Evolutionary conservation across 202 grass and related monocot genomes (phyloP).

Genomic region (Carex arenaria): DNA sequence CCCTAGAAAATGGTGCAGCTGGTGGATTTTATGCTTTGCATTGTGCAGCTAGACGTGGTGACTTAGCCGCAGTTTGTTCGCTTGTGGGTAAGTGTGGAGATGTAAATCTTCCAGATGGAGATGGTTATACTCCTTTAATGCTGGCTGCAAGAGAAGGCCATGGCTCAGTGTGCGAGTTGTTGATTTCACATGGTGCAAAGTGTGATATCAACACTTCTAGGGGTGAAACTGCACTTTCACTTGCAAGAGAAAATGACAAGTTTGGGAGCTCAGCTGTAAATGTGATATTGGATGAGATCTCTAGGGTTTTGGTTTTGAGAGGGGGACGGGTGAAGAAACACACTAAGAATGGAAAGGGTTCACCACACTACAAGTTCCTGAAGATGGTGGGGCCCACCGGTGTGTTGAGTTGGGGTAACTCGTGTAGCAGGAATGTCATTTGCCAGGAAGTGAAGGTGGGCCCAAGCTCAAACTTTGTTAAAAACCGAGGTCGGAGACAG

Average conservation of each 20-base stretch:
- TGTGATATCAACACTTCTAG: slow-evolving; percentile 38
- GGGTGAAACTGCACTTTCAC: slow-evolving; percentile 81
- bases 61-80: slow-evolving; percentile 45
- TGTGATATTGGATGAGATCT: slow-evolving; percentile 79
- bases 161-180: slow-evolving; percentile 48
- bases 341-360: slow-evolving; percentile 72
- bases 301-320: slow-evolving; percentile 43
- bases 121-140: slow-evolving; percentile 82
- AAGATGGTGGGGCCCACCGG: slow-evolving; percentile 50
- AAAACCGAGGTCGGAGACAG: slow-evolving; percentile 40
- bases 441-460: slow-evolving; percentile 67
- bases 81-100: slow-evolving; percentile 49
- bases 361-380: slow-evolving; percentile 60
- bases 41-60: slow-evolving; percentile 63
- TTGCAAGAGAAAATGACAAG: slow-evolving; percentile 34
- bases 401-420: slow-evolving; percentile 74
- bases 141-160: slow-evolving; percentile 81
- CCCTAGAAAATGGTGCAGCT: slow-evolving; percentile 72
- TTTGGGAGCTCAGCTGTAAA: slow-evolving; percentile 52
- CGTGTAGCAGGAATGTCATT: slow-evolving; percentile 55
- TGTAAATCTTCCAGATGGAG: slow-evolving; percentile 60
- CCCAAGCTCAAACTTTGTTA: slow-evolving; percentile 63
- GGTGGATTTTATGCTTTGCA: slow-evolving; percentile 79
- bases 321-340: slow-evolving; percentile 70
- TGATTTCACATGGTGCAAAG: slow-evolving; percentile 59